Evolutionary conservation across 345 rosid genomes (phyloP), one percentile per base, ranked within the genome.

Genomic region (Eucalyptus dawsonii): DNA sequence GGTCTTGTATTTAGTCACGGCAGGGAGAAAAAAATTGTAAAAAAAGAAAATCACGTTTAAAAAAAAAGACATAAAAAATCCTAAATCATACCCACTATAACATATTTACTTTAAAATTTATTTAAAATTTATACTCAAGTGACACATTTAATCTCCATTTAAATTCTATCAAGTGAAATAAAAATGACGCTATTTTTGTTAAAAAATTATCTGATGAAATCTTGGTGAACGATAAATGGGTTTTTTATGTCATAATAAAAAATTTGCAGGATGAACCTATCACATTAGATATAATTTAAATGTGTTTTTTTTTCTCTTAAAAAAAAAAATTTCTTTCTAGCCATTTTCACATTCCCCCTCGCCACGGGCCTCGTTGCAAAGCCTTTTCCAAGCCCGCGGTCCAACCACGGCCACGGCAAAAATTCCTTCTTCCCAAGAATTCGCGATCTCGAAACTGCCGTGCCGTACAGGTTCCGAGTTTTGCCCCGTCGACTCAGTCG

Each of bases 201-300:
- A 24, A 56, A 54, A 56, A 56, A 56, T 56, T 0, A 22, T 22
- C 0, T 4, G 27, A 56, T 24, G 29, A 24, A 56, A 56, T 56
- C 29, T 2, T 2, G 62, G 22, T 2, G 6, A 56, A 56, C 1
- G 1, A 19, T 21, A 54, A 54, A 54, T 54, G 27, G 1, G 0
- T 19, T 19, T 53, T 54, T 54, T 8, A 54, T 54, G 25, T 54
- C 4, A 54, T 2, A 54, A 51, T 50, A 51, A 56, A 22, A 54
- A 56, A 56, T 2, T 56, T 1, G 5, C 27, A 24, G 4, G 60
- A 24, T 56, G 27, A 56, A 22, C 10, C 12, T 56, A 10, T 56
- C 62, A 0, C 5, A 56, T 22, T 56, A 24, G 27, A 21, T 0
- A 56, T 56, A 56, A 56, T 22, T 56, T 56, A 22, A 22, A 25